Evolutionary conservation across 1,284 basidiomycete species (phyloP), one percentile per base, ranked within the genome.

Genomic region (Ceratobasidium theobromae): DNA sequence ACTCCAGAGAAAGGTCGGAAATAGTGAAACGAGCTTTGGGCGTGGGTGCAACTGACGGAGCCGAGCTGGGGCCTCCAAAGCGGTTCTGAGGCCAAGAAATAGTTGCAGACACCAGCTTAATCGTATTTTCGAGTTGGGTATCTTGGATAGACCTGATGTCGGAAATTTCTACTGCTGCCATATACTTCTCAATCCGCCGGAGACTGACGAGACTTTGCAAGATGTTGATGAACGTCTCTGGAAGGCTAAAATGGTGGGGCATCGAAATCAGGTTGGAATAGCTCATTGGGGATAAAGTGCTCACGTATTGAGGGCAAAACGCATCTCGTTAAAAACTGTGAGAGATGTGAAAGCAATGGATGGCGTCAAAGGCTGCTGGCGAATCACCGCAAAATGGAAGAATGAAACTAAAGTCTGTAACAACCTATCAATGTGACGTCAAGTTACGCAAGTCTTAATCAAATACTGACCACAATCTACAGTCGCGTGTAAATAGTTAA

Each of bases 171-270:
- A 82, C 82, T 5, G 84, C 82, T 52, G 84, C 79, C 40, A 95
- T 82, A 75, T 93, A 96, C 74, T 92, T 94, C 74, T 96, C 93
- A 69, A 97, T 95, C 53, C 94, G 90, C 14, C 90, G 85, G 51
- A 95, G 81, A 2, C 93, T 95, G 23, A 96, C 91, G 62, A 93
- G 82, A 62, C 86, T 83, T 82, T 92, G 70, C n/a, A 72, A 35
- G 21, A 67, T 83, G 72, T 91, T 89, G 73, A 96, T 92, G 71
- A 95, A 86, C 0, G 91, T 93, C 75, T 96, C 94, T 0, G 94
- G 94, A 1, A 97, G 81, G 0, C 57, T 68, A 32, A 38, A 23
- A 30, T 4, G 18, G 33, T 35, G 45, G 4, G 33, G 4, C 9
- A 14, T 21, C n/a, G n/a, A n/a, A 28, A 28, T 49, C 21, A 40